These are phyloP conservation scores for Drechslerella stenobrocha DNA, from an alignment of 2,329 filamentous ascomycete species.

Conservation along the genomic window DNA sequence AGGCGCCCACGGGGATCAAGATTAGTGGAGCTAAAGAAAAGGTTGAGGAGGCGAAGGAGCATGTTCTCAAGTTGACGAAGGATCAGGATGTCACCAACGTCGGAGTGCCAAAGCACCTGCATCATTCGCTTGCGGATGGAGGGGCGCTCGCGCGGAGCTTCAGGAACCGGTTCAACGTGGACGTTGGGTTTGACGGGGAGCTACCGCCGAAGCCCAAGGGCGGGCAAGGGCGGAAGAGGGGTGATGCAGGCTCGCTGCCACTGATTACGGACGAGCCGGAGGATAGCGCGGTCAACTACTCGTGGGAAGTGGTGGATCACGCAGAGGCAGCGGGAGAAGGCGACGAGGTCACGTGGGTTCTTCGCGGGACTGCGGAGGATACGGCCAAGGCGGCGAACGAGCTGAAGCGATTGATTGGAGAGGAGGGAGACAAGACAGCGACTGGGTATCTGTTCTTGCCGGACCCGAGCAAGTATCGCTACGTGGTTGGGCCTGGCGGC, in stretches of 20 bases:
- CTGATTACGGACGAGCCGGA: conserved; percentile 81
- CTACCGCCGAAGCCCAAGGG: conserved; percentile 67
- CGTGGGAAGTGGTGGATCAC: conserved; percentile 77
- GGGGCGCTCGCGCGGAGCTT: conserved; percentile 92
- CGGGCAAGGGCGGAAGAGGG: conserved; percentile 59
- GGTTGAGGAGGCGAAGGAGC: conserved; percentile 82
- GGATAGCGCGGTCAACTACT: conserved; percentile 66
- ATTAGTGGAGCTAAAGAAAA: conserved; percentile 76
- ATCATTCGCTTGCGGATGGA: conserved; percentile 83
- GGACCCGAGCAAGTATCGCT: conserved; percentile 84
- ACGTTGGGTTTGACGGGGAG: conserved; percentile 84
- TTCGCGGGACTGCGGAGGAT: conserved; percentile 76
- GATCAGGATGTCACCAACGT: conserved; percentile 85
- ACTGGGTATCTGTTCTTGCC: conserved; percentile 88
- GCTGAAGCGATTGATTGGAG: conserved; percentile 72
- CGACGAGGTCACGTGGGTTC: conserved; percentile 79
- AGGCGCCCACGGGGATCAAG: conserved; percentile 74
- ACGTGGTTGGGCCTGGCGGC: conserved; percentile 85
- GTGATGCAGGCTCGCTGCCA: conserved; percentile 70
- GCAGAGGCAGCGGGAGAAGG: conserved; percentile 58
- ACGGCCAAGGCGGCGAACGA: conserved; percentile 77
- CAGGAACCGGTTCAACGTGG: conserved; percentile 81
- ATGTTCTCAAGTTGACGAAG: conserved; percentile 77
- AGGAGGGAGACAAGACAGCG: conserved; percentile 69
- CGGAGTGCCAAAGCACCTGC: conserved; percentile 77